These are phyloP conservation scores for Paecilomyces formosus DNA, from an alignment of 2,329 filamentous ascomycete genomes.

Conservation along the genomic window DNA sequence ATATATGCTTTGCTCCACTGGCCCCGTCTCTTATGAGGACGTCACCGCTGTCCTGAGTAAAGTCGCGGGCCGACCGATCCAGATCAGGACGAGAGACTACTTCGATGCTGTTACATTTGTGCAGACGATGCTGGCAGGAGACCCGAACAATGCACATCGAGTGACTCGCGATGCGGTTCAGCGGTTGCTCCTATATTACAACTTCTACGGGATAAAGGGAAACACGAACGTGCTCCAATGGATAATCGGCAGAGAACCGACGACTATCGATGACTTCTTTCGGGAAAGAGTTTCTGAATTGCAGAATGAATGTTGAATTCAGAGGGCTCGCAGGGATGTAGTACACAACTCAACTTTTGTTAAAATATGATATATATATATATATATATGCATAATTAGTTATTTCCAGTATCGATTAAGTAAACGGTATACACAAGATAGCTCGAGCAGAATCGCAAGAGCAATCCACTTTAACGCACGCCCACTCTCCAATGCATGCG, in stretches of 20 bases:
- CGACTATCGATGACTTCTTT: slow-evolving; percentile 1
- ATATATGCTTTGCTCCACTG: slow-evolving; percentile 11
- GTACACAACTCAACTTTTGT: not conserved
- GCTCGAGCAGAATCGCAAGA: not conserved
- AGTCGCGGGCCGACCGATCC: slow-evolving; percentile 4
- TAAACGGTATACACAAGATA: not conserved
- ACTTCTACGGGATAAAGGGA: slow-evolving; percentile 12
- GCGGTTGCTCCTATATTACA: slow-evolving; percentile 15
- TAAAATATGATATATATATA: not conserved
- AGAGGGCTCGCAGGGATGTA: too few relatives aligned
- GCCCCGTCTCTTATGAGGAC: slow-evolving; percentile 4
- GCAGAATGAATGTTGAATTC: not conserved
- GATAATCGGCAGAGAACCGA: slow-evolving; percentile 15
- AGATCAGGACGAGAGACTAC: slow-evolving; percentile 5
- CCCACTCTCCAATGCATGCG: not conserved
- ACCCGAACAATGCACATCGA: not conserved
- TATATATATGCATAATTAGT: not conserved
- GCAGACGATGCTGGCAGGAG: not conserved
- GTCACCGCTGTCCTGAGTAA: slow-evolving; percentile 2
- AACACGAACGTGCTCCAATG: slow-evolving; percentile 17
- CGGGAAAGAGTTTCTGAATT: not conserved
- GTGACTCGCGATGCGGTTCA: slow-evolving; percentile 9
- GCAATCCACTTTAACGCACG: not conserved
- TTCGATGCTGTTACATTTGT: slow-evolving; percentile 5
- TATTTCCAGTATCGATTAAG: not conserved